Conservation (phyloP, 2,329 filamentous ascomycete species). For the Leptographium radiaticola region DNA sequence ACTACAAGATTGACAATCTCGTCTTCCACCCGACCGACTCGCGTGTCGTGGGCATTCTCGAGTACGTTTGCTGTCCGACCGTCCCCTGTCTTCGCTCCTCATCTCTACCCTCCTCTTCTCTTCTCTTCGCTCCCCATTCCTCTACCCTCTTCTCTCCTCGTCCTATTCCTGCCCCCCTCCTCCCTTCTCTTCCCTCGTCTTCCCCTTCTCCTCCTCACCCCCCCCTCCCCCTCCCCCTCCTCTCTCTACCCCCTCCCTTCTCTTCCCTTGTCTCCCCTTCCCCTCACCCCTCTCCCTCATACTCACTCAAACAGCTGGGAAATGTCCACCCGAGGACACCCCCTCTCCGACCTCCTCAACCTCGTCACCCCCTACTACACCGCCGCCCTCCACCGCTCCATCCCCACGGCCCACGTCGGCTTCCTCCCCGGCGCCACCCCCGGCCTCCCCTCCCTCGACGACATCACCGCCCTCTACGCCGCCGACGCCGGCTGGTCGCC, state of each 20-base stretch:
- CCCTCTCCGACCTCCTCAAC: slow-evolving; percentile 81
- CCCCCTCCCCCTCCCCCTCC: neutral
- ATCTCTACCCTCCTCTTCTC: neutral
- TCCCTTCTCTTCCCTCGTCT: too few relatives aligned
- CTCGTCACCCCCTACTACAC: slow-evolving; percentile 43
- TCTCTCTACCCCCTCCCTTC: neutral
- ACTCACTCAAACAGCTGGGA: slow-evolving; percentile 56
- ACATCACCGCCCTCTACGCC: slow-evolving; percentile 23
- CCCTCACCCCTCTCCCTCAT: neutral
- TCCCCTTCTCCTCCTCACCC: neutral
- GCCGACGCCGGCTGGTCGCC: slow-evolving; percentile 43
- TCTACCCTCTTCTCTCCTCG: too few relatives aligned
- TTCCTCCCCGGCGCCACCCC: slow-evolving; percentile 52
- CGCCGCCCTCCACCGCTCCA: slow-evolving; percentile 15
- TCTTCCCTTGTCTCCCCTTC: too few relatives aligned
- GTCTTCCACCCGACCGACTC: slow-evolving; percentile 84
- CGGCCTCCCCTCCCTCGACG: slow-evolving; percentile 32
- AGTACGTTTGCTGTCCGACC: slow-evolving; percentile 34
- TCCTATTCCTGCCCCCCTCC: too few relatives aligned
- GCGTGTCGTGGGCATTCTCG: slow-evolving; percentile 80
- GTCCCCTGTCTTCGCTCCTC: neutral
- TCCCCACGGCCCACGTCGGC: slow-evolving; percentile 23
- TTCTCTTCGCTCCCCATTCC: too few relatives aligned
- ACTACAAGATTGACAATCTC: slow-evolving; percentile 91
- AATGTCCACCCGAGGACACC: slow-evolving; percentile 96